phyloP scores from a whole-genome alignment of 768 basidiomycete species.

The Lentinula lateritia region DNA sequence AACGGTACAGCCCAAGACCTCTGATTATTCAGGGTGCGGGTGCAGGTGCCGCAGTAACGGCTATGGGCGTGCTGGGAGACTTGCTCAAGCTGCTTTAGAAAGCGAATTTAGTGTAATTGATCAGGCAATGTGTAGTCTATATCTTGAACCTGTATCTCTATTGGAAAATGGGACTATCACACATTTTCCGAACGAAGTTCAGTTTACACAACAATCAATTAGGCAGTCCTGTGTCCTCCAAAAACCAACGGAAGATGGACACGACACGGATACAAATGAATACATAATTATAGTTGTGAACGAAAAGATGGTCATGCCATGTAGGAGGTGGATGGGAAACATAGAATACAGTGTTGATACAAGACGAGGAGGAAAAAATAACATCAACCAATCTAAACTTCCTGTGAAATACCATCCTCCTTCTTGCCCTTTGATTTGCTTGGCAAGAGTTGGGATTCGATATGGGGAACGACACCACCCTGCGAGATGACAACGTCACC shows the following conservation, averaged over 20 bases:
- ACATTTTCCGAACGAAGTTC: conserved; percentile 8
- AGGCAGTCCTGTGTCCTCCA: background rate
- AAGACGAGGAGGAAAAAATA: conserved; percentile 3
- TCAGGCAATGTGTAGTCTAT: too few relatives aligned
- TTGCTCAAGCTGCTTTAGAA: conserved; percentile 51
- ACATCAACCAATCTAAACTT: conserved; percentile 9
- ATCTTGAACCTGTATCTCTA: too few relatives aligned
- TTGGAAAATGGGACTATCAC: too few relatives aligned
- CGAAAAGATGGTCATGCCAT: background rate
- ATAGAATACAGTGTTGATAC: conserved; percentile 8
- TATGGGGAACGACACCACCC: conserved; percentile 80
- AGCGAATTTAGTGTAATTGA: too few relatives aligned
- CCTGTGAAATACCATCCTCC: conserved; percentile 19
- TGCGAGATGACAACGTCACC: conserved; percentile 87
- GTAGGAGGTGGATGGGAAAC: background rate
- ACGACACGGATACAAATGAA: background rate
- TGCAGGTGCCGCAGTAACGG: conserved; percentile 96
- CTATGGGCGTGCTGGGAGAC: conserved; percentile 95
- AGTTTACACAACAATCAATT: conserved; percentile 8
- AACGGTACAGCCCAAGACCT: conserved; percentile 83
- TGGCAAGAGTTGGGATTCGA: conserved; percentile 40
- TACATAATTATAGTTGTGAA: background rate
- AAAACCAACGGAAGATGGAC: background rate
- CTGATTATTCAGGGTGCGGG: conserved; percentile 94
- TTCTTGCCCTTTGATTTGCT: conserved; percentile 28